phyloP scores from a whole-genome alignment of 345 rosid genomes.

The Citrus australasica region DNA sequence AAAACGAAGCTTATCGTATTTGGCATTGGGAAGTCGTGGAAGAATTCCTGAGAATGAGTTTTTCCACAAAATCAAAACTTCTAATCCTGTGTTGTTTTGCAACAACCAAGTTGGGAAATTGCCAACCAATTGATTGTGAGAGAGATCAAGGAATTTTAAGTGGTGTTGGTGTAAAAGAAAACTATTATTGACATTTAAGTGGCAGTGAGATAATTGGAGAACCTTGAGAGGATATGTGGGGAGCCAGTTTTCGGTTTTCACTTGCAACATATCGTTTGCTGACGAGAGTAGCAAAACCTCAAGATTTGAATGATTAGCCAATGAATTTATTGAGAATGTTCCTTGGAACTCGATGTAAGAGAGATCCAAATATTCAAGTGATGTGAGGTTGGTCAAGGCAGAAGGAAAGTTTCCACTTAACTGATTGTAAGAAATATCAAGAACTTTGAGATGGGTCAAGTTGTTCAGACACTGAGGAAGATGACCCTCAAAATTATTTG shows the following conservation, averaged over 20 bases:
- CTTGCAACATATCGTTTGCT: no score
- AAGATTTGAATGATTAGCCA: background rate
- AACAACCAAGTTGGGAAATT: background rate
- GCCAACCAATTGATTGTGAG: background rate
- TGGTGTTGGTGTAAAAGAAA: background rate
- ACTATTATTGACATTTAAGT: background rate
- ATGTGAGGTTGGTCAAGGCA: background rate
- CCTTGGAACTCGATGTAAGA: background rate
- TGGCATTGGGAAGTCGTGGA: background rate
- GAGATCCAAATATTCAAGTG: background rate
- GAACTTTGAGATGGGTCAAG: background rate
- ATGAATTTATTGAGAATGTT: background rate
- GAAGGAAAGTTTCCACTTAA: background rate
- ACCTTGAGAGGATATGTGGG: no score
- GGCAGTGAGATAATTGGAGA: background rate
- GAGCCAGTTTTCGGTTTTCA: no score
- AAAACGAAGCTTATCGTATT: background rate
- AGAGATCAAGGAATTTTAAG: background rate
- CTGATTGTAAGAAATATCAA: background rate
- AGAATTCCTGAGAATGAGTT: background rate
- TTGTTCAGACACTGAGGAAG: background rate
- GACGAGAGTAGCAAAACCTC: background rate
- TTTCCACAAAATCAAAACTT: background rate
- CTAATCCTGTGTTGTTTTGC: background rate
- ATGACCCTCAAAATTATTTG: rapidly evolving